Percentiles rank a stretch among this genome's conserved stretches.
phyloP scores from a whole-genome alignment of 495 filamentous ascomycete genomes.

The Poronia punctata region DNA sequence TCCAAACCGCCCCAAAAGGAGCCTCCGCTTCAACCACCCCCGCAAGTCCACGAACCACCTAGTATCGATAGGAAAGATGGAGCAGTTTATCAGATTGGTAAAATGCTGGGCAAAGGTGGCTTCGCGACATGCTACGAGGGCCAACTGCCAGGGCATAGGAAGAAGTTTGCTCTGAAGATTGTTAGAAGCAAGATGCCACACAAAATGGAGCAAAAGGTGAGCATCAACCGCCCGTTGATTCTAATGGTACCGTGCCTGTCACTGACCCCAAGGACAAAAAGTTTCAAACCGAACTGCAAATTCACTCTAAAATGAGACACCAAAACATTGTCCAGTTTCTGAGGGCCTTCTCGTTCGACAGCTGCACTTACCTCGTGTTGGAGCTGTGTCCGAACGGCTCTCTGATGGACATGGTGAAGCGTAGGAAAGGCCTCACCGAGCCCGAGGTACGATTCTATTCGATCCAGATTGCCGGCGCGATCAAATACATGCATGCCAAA shows the following conservation, averaged over 20 bases:
- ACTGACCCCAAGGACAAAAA: conserved; percentile 38
- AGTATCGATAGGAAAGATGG: conserved; percentile 55
- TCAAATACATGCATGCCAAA: conserved; percentile 93
- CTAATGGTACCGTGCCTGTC: neutral
- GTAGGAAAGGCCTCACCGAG: conserved; percentile 75
- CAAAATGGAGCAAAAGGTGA: conserved; percentile 82
- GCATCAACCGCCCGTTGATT: neutral
- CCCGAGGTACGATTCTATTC: conserved; percentile 88
- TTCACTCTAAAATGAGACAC: conserved; percentile 95
- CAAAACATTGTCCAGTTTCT: conserved; percentile 91
- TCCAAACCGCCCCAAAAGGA: conserved; percentile 52
- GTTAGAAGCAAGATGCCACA: conserved; percentile 81
- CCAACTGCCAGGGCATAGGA: conserved; percentile 43
- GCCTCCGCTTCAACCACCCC: conserved; percentile 70
- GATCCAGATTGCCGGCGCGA: conserved; percentile 87
- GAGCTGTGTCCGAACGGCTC: conserved; percentile 94
- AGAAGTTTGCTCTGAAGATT: conserved; percentile 79
- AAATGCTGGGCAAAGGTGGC: conserved; percentile 81
- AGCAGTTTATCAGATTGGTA: conserved; percentile 76
- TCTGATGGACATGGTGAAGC: conserved; percentile 96
- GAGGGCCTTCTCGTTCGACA: conserved; percentile 83
- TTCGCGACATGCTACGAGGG: conserved; percentile 90
- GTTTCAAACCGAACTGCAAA: conserved; percentile 97
- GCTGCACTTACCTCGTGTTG: conserved; percentile 86
- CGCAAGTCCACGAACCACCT: conserved; percentile 66